These are phyloP conservation scores for Aspergillus niger DNA, from an alignment of 2,329 filamentous ascomycete species.

Conservation along the genomic window DNA sequence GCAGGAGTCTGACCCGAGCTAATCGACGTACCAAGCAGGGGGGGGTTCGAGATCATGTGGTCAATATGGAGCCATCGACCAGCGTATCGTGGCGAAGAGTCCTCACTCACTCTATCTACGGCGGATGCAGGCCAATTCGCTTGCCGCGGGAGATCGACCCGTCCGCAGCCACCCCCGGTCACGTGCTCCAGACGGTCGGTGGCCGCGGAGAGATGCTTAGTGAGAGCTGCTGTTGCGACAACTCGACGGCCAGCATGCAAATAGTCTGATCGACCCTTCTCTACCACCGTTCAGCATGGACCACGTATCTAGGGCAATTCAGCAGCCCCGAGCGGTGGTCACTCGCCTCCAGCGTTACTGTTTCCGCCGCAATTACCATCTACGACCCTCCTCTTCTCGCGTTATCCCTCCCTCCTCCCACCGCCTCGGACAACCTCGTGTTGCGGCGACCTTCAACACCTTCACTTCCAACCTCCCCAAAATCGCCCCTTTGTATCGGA, in stretches of 20 bases:
- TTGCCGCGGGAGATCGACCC: constrained; percentile 8
- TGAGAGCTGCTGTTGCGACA: not conserved
- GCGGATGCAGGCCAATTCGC: not conserved
- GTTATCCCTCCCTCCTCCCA: not conserved
- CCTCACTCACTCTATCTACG: not conserved
- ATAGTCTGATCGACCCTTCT: not conserved
- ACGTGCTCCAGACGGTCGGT: not conserved
- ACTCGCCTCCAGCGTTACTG: not conserved
- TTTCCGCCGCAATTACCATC: not conserved
- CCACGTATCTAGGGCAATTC: constrained; percentile 1
- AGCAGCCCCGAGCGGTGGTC: not conserved
- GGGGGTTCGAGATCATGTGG: not conserved
- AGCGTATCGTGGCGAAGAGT: not conserved
- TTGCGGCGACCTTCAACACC: too few relatives aligned
- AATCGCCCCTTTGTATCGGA: not conserved
- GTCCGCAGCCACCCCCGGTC: constrained; percentile 3
- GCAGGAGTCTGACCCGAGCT: not conserved
- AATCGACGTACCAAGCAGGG: not conserved
- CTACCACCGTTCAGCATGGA: constrained; percentile 2
- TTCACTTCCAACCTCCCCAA: not conserved
- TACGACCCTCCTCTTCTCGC: not conserved
- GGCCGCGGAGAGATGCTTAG: not conserved
- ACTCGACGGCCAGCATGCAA: not conserved
- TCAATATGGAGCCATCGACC: not conserved
- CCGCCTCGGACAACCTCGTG: too few relatives aligned